Percentiles rank a stretch among this genome's conserved stretches.
These are phyloP conservation scores for Plantago lanceolata DNA, from an alignment of 305 asterid species.

Conservation along the genomic window DNA sequence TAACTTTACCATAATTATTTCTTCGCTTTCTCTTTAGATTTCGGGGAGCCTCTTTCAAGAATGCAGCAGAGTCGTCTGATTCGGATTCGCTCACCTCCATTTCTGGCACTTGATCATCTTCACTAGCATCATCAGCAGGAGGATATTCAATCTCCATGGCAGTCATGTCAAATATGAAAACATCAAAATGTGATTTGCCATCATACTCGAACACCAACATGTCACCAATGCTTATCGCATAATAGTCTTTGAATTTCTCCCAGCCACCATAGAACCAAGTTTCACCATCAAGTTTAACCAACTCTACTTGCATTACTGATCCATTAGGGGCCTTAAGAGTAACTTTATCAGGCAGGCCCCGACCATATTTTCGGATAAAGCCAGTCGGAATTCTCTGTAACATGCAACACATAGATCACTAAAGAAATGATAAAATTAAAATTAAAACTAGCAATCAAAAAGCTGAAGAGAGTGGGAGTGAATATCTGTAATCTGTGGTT, in stretches of 20 bases:
- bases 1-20: background rate
- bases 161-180: conserved; percentile 1
- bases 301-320: background rate
- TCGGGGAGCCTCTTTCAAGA: background rate
- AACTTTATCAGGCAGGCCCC: conserved; percentile 17
- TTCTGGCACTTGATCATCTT: background rate
- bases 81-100: background rate
- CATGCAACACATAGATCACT: too few species aligned
- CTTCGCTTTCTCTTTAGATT: background rate
- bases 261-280: background rate
- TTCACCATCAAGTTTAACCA: background rate
- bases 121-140: background rate
- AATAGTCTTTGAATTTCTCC: conserved; percentile 1
- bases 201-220: conserved; percentile 1
- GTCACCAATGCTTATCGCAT: background rate
- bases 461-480: too few species aligned
- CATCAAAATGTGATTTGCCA: background rate
- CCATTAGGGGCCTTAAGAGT: conserved; percentile 28
- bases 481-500: too few species aligned
- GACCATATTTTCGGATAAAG: conserved; percentile 25
- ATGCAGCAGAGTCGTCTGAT: conserved; percentile 18
- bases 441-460: too few species aligned
- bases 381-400: conserved; percentile 28
- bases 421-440: too few species aligned
- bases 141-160: conserved; percentile 1